phyloP scores from a whole-genome alignment of 2,329 filamentous ascomycete species.

The Rhynchosporium graminicola region DNA sequence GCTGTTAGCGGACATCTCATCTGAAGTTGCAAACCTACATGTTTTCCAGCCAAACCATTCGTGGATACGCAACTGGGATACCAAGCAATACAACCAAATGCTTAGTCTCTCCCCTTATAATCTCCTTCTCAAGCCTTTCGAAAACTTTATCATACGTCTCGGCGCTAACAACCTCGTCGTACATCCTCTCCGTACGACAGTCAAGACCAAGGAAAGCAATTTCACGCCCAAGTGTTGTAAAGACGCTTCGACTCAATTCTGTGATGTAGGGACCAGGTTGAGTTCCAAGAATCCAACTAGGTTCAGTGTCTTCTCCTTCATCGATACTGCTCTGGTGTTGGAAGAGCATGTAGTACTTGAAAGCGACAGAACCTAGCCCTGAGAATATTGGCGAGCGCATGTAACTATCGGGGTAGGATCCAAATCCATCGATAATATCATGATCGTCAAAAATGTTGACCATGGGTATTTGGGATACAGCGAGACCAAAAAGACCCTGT shows the following conservation, averaged over 20 bases:
- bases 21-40: conserved; percentile 51
- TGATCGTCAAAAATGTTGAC: conserved; percentile 98
- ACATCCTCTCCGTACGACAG: conserved; percentile 85
- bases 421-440: conserved; percentile 87
- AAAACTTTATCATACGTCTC: conserved; percentile 86
- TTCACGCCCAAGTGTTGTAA: conserved; percentile 77
- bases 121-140: conserved; percentile 79
- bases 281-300: conserved; percentile 85
- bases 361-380: conserved; percentile 85
- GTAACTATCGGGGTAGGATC: conserved; percentile 88
- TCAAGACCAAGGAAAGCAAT: conserved; percentile 86
- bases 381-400: conserved; percentile 90
- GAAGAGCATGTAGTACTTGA: conserved; percentile 99
- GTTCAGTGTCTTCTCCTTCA: conserved; percentile 81
- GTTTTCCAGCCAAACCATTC: conserved; percentile 72
- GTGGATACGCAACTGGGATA: conserved; percentile 79
- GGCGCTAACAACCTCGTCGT: conserved; percentile 76
- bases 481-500: conserved; percentile 89
- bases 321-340: conserved; percentile 87
- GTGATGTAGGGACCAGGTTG: conserved; percentile 86
- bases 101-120: conserved; percentile 80
- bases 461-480: conserved; percentile 94
- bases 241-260: conserved; percentile 80
- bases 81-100: conserved; percentile 87
- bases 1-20: conserved; percentile 38